These are phyloP conservation scores for Phaeosphaeria sp. DNA, from an alignment of 2,329 filamentous ascomycete genomes.

Conservation along the genomic window DNA sequence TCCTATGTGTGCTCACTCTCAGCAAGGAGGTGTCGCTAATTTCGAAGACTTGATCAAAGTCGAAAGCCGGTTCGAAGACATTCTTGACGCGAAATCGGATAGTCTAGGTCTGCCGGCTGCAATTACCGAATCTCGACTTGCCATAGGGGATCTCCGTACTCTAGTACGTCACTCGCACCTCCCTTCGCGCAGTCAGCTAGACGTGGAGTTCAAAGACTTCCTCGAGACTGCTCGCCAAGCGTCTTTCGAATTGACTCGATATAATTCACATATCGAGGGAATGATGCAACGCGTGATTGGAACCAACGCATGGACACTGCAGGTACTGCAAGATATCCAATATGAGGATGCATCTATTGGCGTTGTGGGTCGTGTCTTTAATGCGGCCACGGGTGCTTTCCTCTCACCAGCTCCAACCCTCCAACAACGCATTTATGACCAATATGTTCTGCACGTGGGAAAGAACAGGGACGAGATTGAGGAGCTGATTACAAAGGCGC, in stretches of 20 bases:
- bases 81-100: slow-evolving; percentile 71
- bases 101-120: slow-evolving; percentile 74
- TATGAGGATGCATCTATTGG: slow-evolving; percentile 49
- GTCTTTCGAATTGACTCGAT: slow-evolving; percentile 71
- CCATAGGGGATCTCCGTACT: slow-evolving; percentile 75
- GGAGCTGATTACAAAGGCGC: slow-evolving; percentile 71
- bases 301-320: slow-evolving; percentile 77
- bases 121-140: slow-evolving; percentile 78
- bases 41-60: slow-evolving; percentile 78
- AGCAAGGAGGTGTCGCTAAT: slow-evolving; percentile 52
- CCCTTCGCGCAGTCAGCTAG: slow-evolving; percentile 71
- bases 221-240: slow-evolving; percentile 71
- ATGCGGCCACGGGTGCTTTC: slow-evolving; percentile 65
- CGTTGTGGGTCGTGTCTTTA: slow-evolving; percentile 51
- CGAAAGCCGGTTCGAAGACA: slow-evolving; percentile 77
- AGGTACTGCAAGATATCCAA: slow-evolving; percentile 69
- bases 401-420: slow-evolving; percentile 34
- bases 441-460: slow-evolving; percentile 75
- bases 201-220: slow-evolving; percentile 78
- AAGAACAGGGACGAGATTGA: slow-evolving; percentile 74
- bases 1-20: slow-evolving; percentile 60
- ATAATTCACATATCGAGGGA: slow-evolving; percentile 77
- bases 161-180: slow-evolving; percentile 75
- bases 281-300: slow-evolving; percentile 76
- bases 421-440: slow-evolving; percentile 67